Conservation (phyloP, 345 rosid genomes). For the Brassica carinata region DNA sequence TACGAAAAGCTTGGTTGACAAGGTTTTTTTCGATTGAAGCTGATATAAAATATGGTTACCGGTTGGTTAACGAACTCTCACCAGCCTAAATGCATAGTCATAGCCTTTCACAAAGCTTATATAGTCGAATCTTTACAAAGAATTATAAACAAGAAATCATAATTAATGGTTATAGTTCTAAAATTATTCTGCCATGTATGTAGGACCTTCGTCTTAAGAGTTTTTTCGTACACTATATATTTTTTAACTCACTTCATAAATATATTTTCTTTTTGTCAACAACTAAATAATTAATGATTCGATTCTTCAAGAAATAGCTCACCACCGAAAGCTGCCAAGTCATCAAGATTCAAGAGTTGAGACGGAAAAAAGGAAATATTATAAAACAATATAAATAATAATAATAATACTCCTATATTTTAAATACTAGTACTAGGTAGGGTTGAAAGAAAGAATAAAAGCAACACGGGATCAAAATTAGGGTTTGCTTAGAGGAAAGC, state of each 20-base stretch:
- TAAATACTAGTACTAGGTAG: not conserved
- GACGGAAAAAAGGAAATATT: not conserved
- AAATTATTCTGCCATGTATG: not conserved
- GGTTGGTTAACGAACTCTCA: not conserved
- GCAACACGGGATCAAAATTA: not conserved
- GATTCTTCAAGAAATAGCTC: no score
- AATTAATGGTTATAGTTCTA: not conserved
- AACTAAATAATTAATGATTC: no score
- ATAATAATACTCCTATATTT: no score
- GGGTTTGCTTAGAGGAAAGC: not conserved
- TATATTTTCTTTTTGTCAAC: no score
- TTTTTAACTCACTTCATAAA: no score
- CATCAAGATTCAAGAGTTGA: not conserved
- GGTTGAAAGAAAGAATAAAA: not conserved
- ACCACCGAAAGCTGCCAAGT: not conserved
- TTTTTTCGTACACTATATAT: no score
- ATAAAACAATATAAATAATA: no score
- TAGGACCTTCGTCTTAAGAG: no score
- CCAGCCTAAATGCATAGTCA: not conserved
- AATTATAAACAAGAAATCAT: not conserved
- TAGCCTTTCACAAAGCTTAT: not conserved
- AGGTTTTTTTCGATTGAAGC: constrained; percentile 3
- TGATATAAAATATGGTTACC: not conserved
- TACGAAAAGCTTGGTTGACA: not conserved
- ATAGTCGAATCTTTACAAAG: not conserved